Conservation (phyloP, 2,329 filamentous ascomycete genomes). For the Fusarium piperis region DNA sequence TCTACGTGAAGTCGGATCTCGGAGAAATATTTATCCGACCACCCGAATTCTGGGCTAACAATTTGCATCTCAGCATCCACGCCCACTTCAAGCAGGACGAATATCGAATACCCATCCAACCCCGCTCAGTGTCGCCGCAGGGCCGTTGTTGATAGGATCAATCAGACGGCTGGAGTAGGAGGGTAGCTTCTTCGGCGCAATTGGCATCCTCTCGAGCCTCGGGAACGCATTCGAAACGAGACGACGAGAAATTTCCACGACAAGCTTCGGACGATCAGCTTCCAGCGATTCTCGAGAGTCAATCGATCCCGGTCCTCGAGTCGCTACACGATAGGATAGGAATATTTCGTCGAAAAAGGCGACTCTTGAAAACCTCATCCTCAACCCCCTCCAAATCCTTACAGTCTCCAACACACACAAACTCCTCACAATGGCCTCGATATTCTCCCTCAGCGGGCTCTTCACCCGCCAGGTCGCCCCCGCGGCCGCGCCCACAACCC, state of each 20-base stretch:
- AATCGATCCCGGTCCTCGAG: neutral
- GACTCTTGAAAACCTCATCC: no score
- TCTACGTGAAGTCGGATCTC: neutral
- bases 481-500: slow-evolving; percentile 22
- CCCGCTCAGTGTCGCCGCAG: neutral
- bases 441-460: slow-evolving; percentile 45
- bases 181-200: neutral
- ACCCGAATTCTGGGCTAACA: slow-evolving; percentile 19
- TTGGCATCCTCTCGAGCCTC: neutral
- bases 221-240: neutral
- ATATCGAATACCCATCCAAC: slow-evolving; percentile 5
- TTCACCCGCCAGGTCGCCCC: slow-evolving; percentile 38
- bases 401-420: neutral
- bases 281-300: neutral
- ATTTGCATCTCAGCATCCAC: slow-evolving; percentile 30
- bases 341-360: no score
- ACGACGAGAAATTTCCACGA: neutral
- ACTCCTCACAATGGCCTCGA: slow-evolving; percentile 40
- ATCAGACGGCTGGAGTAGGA: neutral
- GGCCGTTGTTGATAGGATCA: neutral
- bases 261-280: neutral
- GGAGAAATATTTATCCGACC: slow-evolving; percentile 24
- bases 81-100: slow-evolving; percentile 1
- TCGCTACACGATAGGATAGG: neutral
- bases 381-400: slow-evolving; percentile 10